Evolutionary conservation across 768 basidiomycete species (phyloP).

Genomic region (Sporobolomyces phaffii): DNA sequence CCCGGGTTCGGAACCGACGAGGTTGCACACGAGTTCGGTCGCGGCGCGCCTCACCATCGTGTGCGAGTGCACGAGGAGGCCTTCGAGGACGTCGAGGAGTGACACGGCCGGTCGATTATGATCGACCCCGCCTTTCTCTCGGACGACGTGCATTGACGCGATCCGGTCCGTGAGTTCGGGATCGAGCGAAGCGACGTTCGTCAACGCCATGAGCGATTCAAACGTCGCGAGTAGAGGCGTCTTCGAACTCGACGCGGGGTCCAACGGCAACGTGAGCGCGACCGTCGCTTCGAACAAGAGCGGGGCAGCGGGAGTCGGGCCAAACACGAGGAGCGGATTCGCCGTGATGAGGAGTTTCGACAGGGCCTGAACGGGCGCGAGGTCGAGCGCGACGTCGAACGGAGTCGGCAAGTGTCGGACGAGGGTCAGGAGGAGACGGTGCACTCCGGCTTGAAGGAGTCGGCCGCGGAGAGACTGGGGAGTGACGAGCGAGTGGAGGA

Average conservation of each 20-base stretch:
- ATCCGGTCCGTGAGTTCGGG: constrained; percentile 63
- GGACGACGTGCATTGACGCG: constrained; percentile 50
- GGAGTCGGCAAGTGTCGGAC: constrained; percentile 15
- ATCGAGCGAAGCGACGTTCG: constrained; percentile 79
- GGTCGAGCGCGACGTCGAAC: constrained; percentile 16
- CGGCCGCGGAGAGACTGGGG: constrained; percentile 31
- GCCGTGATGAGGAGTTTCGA: constrained; percentile 90
- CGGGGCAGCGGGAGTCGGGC: constrained; percentile 69
- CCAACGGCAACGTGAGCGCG: constrained; percentile 67
- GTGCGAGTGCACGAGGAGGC: constrained; percentile 61
- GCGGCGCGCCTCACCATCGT: constrained; percentile 75
- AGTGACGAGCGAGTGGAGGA: constrained; percentile 35
- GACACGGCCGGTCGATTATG: constrained; percentile 44
- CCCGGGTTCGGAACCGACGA: constrained; percentile 67
- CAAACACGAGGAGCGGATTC: constrained; percentile 83
- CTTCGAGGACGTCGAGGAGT: constrained; percentile 58
- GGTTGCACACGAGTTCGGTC: constrained; percentile 85
- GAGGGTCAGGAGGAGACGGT: constrained; percentile 50
- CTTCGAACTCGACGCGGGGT: constrained; percentile 44
- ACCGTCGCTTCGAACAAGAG: constrained; percentile 66
- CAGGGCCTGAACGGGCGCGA: constrained; percentile 68
- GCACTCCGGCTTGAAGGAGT: constrained; percentile 47
- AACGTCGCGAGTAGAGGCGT: constrained; percentile 70
- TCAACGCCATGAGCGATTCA: constrained; percentile 91
- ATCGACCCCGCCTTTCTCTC: constrained; percentile 43